phyloP scores from a whole-genome alignment of 805 yeast genomes.

The Yarrowia sp. region DNA sequence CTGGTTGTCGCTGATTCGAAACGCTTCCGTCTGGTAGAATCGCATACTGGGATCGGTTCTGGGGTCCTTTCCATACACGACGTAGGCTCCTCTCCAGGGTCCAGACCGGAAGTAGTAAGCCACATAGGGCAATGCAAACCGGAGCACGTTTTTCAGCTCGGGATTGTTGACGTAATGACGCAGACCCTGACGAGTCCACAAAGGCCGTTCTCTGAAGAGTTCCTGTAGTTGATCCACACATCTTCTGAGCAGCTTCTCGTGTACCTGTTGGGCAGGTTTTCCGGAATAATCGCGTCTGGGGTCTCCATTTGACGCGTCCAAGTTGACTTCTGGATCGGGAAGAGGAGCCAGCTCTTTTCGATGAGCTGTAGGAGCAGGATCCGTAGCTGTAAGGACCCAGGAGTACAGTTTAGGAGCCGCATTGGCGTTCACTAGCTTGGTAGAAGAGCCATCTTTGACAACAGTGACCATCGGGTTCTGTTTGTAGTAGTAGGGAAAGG shows the following conservation, averaged over 20 bases:
- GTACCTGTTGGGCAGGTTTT: slow-evolving; percentile 35
- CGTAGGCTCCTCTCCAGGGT: slow-evolving; percentile 90
- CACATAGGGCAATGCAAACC: slow-evolving; percentile 79
- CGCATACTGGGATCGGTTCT: slow-evolving; percentile 51
- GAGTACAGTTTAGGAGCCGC: slow-evolving; percentile 36
- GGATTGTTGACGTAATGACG: slow-evolving; percentile 30
- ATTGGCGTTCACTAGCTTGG: slow-evolving; percentile 36
- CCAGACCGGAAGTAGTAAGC: slow-evolving; percentile 82
- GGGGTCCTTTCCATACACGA: slow-evolving; percentile 78
- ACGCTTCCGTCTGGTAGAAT: slow-evolving; percentile 79
- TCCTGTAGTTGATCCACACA: slow-evolving; percentile 40
- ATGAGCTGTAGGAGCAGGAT: slow-evolving; percentile 36
- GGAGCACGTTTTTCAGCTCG: slow-evolving; percentile 46
- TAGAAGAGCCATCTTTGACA: slow-evolving; percentile 44
- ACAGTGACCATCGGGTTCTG: slow-evolving; percentile 61
- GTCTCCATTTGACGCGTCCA: not conserved
- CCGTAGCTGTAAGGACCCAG: slow-evolving; percentile 38
- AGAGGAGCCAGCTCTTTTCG: slow-evolving; percentile 35
- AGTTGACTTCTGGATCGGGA: not conserved
- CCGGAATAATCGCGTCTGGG: slow-evolving; percentile 2
- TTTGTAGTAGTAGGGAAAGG: slow-evolving; percentile 72
- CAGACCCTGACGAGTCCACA: slow-evolving; percentile 76
- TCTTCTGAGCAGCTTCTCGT: slow-evolving; percentile 40
- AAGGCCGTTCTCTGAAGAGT: slow-evolving; percentile 68
- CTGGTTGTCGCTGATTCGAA: slow-evolving; percentile 47